These are phyloP conservation scores for Pseudoturritis turrita DNA, from an alignment of 345 rosid species.

Conservation along the genomic window DNA sequence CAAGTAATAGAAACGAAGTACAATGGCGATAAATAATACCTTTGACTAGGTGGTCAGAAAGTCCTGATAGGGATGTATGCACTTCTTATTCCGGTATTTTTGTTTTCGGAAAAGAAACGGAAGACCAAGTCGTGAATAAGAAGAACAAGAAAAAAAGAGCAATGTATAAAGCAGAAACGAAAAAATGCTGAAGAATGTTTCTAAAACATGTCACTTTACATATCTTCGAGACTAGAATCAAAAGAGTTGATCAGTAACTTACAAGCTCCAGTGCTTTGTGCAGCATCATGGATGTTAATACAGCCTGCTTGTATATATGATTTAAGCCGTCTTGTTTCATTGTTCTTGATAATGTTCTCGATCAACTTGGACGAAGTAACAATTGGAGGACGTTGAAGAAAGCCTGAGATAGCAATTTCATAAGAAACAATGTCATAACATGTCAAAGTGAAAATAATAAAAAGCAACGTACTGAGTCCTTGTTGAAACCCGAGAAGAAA, in stretches of 20 bases:
- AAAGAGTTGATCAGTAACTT: slow-evolving; percentile 22
- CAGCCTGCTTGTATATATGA: slow-evolving; percentile 63
- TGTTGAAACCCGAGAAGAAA: slow-evolving; percentile 52
- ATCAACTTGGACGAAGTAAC: slow-evolving; percentile 43
- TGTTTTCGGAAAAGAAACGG: not conserved
- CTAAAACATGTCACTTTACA: not conserved
- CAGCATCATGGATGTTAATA: slow-evolving; percentile 36
- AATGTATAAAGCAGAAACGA: not conserved
- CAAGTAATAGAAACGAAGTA: not conserved
- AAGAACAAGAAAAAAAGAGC: not conserved
- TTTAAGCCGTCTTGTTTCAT: slow-evolving; percentile 55
- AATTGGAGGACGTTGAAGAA: slow-evolving; percentile 57
- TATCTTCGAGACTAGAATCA: not conserved
- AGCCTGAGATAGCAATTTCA: slow-evolving; percentile 32
- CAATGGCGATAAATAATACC: slow-evolving; percentile 31
- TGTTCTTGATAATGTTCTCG: slow-evolving; percentile 45
- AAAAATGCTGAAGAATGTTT: not conserved
- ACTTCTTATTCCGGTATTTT: slow-evolving; percentile 43
- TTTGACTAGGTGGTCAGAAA: slow-evolving; percentile 46
- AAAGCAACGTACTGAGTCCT: slow-evolving; percentile 43
- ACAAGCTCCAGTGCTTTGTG: slow-evolving; percentile 61
- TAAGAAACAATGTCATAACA: not conserved
- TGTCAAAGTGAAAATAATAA: not conserved
- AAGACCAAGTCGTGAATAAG: not conserved
- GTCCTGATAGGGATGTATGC: slow-evolving; percentile 43